A percentile compares a stretch with the other conserved stretches of the same genome.
Evolutionary conservation across 2,329 filamentous ascomycete genomes (phyloP).

Genomic region (Stenocarpella maydis): DNA sequence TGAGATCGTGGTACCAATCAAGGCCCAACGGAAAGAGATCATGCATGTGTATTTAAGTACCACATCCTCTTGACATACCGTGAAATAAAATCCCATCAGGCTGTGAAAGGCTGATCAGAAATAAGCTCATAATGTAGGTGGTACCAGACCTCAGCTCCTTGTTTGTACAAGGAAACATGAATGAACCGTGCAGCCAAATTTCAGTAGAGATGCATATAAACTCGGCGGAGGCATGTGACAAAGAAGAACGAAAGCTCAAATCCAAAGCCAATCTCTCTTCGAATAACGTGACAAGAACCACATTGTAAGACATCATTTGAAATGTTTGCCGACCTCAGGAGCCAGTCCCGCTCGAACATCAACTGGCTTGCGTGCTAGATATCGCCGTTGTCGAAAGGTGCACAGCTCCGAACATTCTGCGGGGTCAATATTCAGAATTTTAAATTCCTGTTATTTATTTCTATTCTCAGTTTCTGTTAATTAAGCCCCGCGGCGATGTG

Average conservation of each 20-base stretch:
- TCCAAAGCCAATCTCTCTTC: neutral
- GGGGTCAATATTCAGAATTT: too few relatives aligned
- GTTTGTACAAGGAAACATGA: neutral
- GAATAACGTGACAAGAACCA: neutral
- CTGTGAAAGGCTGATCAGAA: neutral
- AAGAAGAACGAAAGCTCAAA: neutral
- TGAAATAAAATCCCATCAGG: neutral
- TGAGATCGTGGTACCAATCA: too few relatives aligned
- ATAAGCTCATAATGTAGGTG: neutral
- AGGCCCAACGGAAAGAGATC: too few relatives aligned
- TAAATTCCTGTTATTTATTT: neutral
- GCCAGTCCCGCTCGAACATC: neutral
- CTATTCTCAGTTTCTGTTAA: conserved; percentile 34
- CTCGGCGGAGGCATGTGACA: too few relatives aligned
- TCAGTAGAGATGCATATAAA: too few relatives aligned
- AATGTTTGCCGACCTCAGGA: neutral
- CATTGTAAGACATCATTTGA: neutral
- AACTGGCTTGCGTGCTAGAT: neutral
- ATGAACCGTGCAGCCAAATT: too few relatives aligned
- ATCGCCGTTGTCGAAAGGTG: neutral
- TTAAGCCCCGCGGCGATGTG: conserved; percentile 38
- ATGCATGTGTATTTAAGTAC: too few relatives aligned
- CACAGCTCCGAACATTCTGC: too few relatives aligned
- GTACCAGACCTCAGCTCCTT: neutral
- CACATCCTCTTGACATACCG: too few relatives aligned